phyloP scores from a whole-genome alignment of 1,139 yeast genomes.

The Debaryomyces subglobosus region DNA sequence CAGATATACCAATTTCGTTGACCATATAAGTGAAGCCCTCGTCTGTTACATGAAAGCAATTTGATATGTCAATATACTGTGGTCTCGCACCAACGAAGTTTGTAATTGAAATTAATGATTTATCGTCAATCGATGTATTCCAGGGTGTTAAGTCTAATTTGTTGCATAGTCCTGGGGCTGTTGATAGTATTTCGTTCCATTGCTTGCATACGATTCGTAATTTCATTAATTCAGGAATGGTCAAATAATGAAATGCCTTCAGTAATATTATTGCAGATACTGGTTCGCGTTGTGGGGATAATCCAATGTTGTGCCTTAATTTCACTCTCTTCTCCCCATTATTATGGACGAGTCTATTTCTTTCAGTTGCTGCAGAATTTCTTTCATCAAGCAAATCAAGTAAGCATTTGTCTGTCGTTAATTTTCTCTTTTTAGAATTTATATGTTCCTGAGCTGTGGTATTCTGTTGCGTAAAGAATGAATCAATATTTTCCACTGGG shows the following conservation, averaged over 20 bases:
- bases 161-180: slow-evolving; percentile 54
- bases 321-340: slow-evolving; percentile 47
- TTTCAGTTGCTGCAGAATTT: neutral
- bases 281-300: slow-evolving; percentile 60
- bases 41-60: slow-evolving; percentile 77
- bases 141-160: slow-evolving; percentile 59
- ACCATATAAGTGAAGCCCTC: slow-evolving; percentile 72
- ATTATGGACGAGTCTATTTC: neutral
- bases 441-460: neutral
- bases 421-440: neutral
- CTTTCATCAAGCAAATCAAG: neutral
- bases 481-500: slow-evolving; percentile 30
- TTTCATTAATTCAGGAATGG: slow-evolving; percentile 60
- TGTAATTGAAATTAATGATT: slow-evolving; percentile 57
- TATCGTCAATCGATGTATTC: slow-evolving; percentile 63
- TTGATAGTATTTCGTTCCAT: slow-evolving; percentile 68
- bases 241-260: slow-evolving; percentile 53
- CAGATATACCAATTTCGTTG: slow-evolving; percentile 69
- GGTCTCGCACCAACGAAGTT: slow-evolving; percentile 76
- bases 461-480: slow-evolving; percentile 13
- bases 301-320: slow-evolving; percentile 49
- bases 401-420: neutral
- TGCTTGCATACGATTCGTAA: slow-evolving; percentile 57
- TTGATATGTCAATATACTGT: slow-evolving; percentile 59
- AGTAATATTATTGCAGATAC: slow-evolving; percentile 54